Evolutionary conservation across 2,329 filamentous ascomycete genomes (phyloP).

Genomic region (Tolypocladium ophioglossoides): DNA sequence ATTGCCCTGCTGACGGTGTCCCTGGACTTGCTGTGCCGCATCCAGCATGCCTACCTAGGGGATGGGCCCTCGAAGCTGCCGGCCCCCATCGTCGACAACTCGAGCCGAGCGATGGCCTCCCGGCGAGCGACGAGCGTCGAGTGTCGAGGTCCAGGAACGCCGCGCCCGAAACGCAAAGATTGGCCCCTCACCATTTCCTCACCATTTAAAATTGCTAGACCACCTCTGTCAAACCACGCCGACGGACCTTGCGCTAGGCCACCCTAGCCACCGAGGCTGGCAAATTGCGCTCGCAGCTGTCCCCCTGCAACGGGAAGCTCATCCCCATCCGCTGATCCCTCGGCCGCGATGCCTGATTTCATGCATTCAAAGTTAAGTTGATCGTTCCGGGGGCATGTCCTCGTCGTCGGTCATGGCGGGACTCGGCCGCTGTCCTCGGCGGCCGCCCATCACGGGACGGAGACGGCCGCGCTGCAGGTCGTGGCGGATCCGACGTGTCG

Average conservation of each 20-base stretch:
- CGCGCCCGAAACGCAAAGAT: neutral
- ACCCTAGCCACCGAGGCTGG: neutral
- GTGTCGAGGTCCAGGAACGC: neutral
- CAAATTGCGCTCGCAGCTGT: neutral
- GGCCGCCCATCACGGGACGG: neutral
- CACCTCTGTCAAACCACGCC: neutral
- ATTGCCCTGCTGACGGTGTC: neutral
- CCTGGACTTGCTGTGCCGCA: neutral
- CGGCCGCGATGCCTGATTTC: neutral
- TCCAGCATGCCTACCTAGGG: too few relatives aligned
- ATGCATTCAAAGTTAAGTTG: too few relatives aligned
- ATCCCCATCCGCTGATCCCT: neutral
- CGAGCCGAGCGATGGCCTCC: too few relatives aligned
- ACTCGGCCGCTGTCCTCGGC: neutral
- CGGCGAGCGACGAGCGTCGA: too few relatives aligned
- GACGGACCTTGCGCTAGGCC: neutral
- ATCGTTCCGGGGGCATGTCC: too few relatives aligned
- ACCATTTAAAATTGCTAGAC: neutral
- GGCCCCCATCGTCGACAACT: neutral
- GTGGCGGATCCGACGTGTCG: neutral
- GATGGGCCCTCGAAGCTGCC: neutral
- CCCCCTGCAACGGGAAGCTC: neutral
- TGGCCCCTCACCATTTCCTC: too few relatives aligned
- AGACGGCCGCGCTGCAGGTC: neutral
- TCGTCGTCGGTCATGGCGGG: neutral